These are phyloP conservation scores for Auricularia auricula-judae DNA, from an alignment of 768 basidiomycete species.

Conservation along the genomic window DNA sequence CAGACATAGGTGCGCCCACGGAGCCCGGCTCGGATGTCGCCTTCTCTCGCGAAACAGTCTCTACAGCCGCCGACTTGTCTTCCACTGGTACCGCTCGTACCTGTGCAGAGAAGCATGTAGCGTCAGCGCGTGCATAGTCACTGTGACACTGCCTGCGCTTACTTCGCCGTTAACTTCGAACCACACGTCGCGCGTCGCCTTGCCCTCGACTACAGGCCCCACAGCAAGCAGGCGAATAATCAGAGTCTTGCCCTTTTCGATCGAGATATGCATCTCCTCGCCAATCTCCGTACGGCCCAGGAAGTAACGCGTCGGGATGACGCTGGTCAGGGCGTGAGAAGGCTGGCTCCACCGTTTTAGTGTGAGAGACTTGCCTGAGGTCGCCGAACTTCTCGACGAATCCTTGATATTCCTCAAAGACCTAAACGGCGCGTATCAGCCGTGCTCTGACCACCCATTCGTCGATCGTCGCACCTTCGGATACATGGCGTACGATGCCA, in stretches of 20 bases:
- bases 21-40: constrained; percentile 89
- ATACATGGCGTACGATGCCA: constrained; percentile 95
- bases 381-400: constrained; percentile 96
- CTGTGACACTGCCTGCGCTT: constrained; percentile 9
- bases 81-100: constrained; percentile 91
- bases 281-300: constrained; percentile 81
- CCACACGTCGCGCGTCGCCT: constrained; percentile 92
- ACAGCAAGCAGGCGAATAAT: constrained; percentile 94
- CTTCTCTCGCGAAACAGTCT: constrained; percentile 90
- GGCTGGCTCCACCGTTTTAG: constrained; percentile 4
- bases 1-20: constrained; percentile 96
- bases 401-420: constrained; percentile 93
- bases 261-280: constrained; percentile 95
- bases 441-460: not conserved
- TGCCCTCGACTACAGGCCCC: constrained; percentile 84
- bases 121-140: constrained; percentile 4
- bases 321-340: constrained; percentile 35
- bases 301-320: constrained; percentile 96
- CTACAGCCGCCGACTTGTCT: constrained; percentile 95
- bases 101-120: constrained; percentile 27
- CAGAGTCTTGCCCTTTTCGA: constrained; percentile 93
- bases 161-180: constrained; percentile 97
- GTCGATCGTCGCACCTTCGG: constrained; percentile 56
- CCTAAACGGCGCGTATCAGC: constrained; percentile 30
- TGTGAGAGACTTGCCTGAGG: constrained; percentile 51